Evolutionary conservation across 305 asterid species (phyloP).

Genomic region (Striga hermonthica): DNA sequence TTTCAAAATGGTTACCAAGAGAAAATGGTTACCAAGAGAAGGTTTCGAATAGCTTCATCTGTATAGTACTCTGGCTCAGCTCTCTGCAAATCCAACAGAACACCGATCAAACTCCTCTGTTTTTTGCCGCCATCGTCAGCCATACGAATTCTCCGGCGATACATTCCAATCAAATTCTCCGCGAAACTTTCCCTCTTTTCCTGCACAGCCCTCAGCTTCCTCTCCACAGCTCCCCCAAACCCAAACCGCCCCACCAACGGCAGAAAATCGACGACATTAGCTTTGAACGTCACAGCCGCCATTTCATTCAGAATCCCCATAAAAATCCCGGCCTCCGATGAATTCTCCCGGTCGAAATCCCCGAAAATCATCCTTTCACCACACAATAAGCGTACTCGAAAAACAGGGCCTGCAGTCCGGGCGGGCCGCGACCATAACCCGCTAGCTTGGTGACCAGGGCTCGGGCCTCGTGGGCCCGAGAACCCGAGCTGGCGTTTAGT

Average conservation of each 20-base stretch:
- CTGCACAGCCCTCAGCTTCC: conserved; percentile 33
- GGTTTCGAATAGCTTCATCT: conserved; percentile 47
- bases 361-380: conserved; percentile 35
- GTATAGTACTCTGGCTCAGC: conserved; percentile 45
- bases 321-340: conserved; percentile 31
- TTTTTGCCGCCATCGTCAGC: conserved; percentile 5
- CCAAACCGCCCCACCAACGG: conserved; percentile 43
- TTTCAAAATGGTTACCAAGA: too few relatives aligned
- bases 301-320: conserved; percentile 36
- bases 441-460: conserved; percentile 9
- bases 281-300: conserved; percentile 35
- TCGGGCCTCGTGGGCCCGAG: conserved; percentile 33
- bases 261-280: conserved; percentile 38
- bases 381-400: conserved; percentile 31
- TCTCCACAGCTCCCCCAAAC: conserved; percentile 30
- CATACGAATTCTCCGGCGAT: neutral
- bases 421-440: neutral
- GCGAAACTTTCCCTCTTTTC: conserved; percentile 39
- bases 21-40: conserved; percentile 60
- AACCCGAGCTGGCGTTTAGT: conserved; percentile 16
- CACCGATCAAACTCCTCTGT: conserved; percentile 37
- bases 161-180: conserved; percentile 30
- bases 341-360: conserved; percentile 11
- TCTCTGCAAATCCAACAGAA: conserved; percentile 44
- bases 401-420: conserved; percentile 21